Evolutionary conservation across 495 filamentous ascomycete genomes (phyloP).

Genomic region (Achaetomiella virescens): DNA sequence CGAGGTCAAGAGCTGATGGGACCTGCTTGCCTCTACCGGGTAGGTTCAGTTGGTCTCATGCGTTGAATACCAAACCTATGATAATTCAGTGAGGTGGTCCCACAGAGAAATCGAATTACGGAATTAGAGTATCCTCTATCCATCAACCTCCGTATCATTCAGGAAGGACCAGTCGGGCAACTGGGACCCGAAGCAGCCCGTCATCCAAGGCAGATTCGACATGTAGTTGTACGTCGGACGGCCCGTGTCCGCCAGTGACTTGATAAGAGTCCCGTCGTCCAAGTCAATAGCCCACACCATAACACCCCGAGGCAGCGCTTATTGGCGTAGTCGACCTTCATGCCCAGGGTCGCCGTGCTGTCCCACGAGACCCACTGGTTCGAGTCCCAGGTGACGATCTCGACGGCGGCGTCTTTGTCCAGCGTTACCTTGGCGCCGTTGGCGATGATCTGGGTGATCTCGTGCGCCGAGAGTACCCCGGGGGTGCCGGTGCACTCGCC

Average conservation of each 20-base stretch:
- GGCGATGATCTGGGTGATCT: slow-evolving; percentile 35
- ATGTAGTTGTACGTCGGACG: background rate
- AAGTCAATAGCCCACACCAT: slow-evolving; percentile 27
- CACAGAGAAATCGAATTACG: no score
- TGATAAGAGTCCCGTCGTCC: slow-evolving; percentile 13
- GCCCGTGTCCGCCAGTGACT: slow-evolving; percentile 1
- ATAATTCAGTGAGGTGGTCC: no score
- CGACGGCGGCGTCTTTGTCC: slow-evolving; percentile 27
- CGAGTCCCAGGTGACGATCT: slow-evolving; percentile 33
- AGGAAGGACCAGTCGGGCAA: background rate
- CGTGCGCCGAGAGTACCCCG: slow-evolving; percentile 34
- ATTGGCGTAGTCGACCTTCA: slow-evolving; percentile 38
- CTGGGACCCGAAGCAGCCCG: background rate
- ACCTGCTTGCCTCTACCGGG: no score
- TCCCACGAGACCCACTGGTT: slow-evolving; percentile 47
- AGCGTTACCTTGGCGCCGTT: background rate
- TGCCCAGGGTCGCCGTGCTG: slow-evolving; percentile 33
- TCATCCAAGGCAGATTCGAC: background rate
- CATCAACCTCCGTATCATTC: background rate
- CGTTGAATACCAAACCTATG: no score
- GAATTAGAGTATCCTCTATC: no score
- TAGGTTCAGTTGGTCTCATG: no score
- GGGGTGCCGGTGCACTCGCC: slow-evolving; percentile 31
- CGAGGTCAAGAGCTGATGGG: no score
- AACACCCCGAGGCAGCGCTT: slow-evolving; percentile 21